Conservation (phyloP, 2,329 filamentous ascomycete species). For the Xylariaceae sp. region DNA sequence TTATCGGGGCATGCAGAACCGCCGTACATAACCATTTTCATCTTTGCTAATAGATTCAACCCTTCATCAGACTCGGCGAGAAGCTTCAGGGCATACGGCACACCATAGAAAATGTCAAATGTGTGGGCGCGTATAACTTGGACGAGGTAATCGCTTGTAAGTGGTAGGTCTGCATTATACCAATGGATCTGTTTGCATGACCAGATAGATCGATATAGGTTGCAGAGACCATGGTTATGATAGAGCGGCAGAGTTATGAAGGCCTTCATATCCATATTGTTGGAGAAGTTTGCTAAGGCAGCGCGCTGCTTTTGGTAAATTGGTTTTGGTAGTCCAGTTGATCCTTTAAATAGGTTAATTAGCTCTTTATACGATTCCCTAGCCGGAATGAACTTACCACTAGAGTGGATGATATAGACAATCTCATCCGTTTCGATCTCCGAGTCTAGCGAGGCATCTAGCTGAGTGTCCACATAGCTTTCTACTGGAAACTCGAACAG, state of each 20-base stretch:
- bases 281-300: conserved; percentile 54
- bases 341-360: conserved; percentile 48
- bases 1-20: conserved; percentile 65
- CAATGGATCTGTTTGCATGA: conserved; percentile 57
- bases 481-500: conserved; percentile 42
- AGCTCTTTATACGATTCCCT: no score
- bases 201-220: conserved; percentile 59
- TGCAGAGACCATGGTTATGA: conserved; percentile 64
- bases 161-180: conserved; percentile 60
- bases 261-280: conserved; percentile 47
- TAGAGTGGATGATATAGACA: conserved; percentile 39
- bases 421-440: conserved; percentile 33
- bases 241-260: conserved; percentile 64
- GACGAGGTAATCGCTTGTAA: conserved; percentile 57
- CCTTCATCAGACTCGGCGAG: conserved; percentile 64
- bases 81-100: conserved; percentile 69
- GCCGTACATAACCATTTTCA: conserved; percentile 62
- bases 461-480: conserved; percentile 38
- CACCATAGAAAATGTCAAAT: conserved; percentile 63
- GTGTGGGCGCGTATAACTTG: conserved; percentile 49
- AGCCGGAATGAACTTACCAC: conserved; percentile 21
- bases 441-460: conserved; percentile 43
- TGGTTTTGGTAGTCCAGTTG: conserved; percentile 67
- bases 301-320: conserved; percentile 63
- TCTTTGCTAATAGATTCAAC: conserved; percentile 50